phyloP scores from a whole-genome alignment of 1,139 yeast genomes.

The Debaryomycetaceae sp. region DNA sequence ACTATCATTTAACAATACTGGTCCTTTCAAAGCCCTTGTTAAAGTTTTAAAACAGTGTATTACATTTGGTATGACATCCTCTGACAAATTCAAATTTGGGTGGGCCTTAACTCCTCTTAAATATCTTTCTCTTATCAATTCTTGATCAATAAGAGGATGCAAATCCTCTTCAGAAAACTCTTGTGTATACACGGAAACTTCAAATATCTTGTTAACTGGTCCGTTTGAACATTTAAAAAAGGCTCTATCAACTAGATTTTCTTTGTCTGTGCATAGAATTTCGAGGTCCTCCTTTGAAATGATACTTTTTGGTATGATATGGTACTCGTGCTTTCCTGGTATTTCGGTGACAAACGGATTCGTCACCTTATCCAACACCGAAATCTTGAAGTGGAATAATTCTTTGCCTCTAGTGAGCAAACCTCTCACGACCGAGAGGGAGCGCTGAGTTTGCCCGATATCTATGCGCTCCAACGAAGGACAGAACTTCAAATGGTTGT shows the following conservation, averaged over 20 bases:
- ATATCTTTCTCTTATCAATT: slow-evolving; percentile 28
- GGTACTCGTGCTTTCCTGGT: slow-evolving; percentile 36
- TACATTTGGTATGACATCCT: slow-evolving; percentile 44
- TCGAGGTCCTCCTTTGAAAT: slow-evolving; percentile 28
- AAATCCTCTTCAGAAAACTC: slow-evolving; percentile 31
- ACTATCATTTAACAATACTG: slow-evolving; percentile 40
- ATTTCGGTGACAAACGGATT: slow-evolving; percentile 18
- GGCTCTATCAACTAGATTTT: slow-evolving; percentile 31
- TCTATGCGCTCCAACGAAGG: slow-evolving; percentile 24
- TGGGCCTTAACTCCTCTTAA: slow-evolving; percentile 26
- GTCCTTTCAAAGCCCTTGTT: slow-evolving; percentile 60
- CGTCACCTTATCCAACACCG: slow-evolving; percentile 23
- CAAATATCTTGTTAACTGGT: slow-evolving; percentile 25
- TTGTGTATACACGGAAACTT: slow-evolving; percentile 29
- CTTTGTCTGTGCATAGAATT: slow-evolving; percentile 11
- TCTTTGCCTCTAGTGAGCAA: slow-evolving; percentile 21
- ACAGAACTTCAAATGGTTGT: slow-evolving; percentile 30
- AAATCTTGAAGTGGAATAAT: slow-evolving; percentile 32
- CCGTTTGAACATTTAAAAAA: slow-evolving; percentile 28
- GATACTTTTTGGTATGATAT: slow-evolving; percentile 22
- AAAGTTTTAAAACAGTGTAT: slow-evolving; percentile 55
- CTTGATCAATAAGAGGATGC: slow-evolving; percentile 22
- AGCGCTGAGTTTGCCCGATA: slow-evolving; percentile 14
- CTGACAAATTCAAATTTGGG: slow-evolving; percentile 22
- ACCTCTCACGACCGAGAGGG: slow-evolving; percentile 31